These are phyloP conservation scores for Aspergillus pseudoterreus DNA, from an alignment of 2,329 filamentous ascomycete species.

Conservation along the genomic window DNA sequence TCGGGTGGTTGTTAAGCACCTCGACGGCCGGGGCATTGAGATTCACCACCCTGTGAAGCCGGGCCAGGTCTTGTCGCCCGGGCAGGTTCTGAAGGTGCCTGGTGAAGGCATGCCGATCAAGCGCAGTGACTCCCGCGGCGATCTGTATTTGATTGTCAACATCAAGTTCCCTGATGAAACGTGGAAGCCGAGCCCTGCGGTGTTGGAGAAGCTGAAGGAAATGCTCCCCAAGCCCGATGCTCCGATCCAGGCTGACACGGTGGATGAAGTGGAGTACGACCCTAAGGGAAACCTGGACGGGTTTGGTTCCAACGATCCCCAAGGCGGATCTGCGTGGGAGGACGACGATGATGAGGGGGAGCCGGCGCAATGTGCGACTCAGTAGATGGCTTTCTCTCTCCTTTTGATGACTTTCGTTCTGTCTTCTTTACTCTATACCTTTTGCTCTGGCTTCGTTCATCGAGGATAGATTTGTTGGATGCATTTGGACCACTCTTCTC, in stretches of 20 bases:
- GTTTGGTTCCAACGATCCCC: slow-evolving; percentile 44
- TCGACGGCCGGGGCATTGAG: slow-evolving; percentile 87
- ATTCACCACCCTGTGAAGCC: slow-evolving; percentile 70
- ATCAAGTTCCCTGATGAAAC: slow-evolving; percentile 84
- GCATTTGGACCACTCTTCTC: slow-evolving; percentile 12
- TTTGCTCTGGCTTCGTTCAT: slow-evolving; percentile 8
- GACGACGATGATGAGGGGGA: slow-evolving; percentile 48
- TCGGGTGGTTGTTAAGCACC: slow-evolving; percentile 82
- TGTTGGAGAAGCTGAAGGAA: slow-evolving; percentile 67
- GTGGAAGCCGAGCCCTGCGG: slow-evolving; percentile 71
- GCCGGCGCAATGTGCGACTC: slow-evolving; percentile 47
- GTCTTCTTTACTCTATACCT: slow-evolving; percentile 3
- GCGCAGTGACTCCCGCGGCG: slow-evolving; percentile 75
- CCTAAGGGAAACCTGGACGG: slow-evolving; percentile 79
- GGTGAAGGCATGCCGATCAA: slow-evolving; percentile 96
- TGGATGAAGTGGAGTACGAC: slow-evolving; percentile 86
- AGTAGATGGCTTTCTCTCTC: slow-evolving; percentile 31
- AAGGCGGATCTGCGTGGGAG: slow-evolving; percentile 44
- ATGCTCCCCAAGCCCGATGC: slow-evolving; percentile 65
- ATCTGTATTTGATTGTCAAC: slow-evolving; percentile 81
- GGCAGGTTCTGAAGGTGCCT: slow-evolving; percentile 76
- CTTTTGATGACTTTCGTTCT: not conserved
- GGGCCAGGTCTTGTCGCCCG: slow-evolving; percentile 77
- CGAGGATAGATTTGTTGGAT: slow-evolving; percentile 17
- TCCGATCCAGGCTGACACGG: slow-evolving; percentile 65